These are phyloP conservation scores for sunflower (Helianthus annuus) DNA, from an alignment of 129 eudicot species.

Conservation along the genomic window DNA sequence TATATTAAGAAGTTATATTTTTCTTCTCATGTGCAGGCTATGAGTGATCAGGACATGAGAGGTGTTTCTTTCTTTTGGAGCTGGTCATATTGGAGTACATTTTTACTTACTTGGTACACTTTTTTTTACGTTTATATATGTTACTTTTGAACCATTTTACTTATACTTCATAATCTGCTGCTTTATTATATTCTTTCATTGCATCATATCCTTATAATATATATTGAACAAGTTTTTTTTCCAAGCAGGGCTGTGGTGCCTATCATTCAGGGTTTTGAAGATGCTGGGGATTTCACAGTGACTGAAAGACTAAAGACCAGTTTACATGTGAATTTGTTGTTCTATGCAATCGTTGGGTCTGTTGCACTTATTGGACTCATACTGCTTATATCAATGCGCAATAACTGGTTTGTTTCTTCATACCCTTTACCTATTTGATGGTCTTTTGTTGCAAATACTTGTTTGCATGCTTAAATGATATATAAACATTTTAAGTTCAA, in stretches of 20 bases:
- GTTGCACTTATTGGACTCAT: slow-evolving; percentile 75
- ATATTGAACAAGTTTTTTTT: slow-evolving; percentile 39
- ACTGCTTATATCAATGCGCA: slow-evolving; percentile 53
- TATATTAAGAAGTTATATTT: no score
- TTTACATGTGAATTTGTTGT: slow-evolving; percentile 68
- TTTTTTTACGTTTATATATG: not conserved
- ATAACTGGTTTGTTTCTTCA: slow-evolving; percentile 60
- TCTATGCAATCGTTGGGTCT: slow-evolving; percentile 62
- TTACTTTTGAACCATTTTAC: not conserved
- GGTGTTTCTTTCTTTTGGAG: slow-evolving; percentile 85
- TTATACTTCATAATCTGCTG: slow-evolving; percentile 2
- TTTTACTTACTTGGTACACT: slow-evolving; percentile 82
- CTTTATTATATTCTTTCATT: slow-evolving; percentile 11
- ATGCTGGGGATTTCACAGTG: slow-evolving; percentile 93
- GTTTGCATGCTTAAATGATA: slow-evolving; percentile 7
- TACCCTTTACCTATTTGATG: slow-evolving; percentile 15
- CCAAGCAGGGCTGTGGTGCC: slow-evolving; percentile 98
- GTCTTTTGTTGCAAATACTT: not conserved
- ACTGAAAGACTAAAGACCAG: slow-evolving; percentile 83
- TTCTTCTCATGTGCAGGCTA: slow-evolving; percentile 55
- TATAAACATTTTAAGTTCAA: not conserved
- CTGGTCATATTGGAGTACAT: slow-evolving; percentile 98
- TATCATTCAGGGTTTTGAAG: slow-evolving; percentile 97
- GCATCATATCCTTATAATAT: slow-evolving; percentile 40
- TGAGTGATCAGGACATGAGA: slow-evolving; percentile 43